Evolutionary conservation across 306 rosid species (phyloP).

Genomic region (Gleditsia sinensis): DNA sequence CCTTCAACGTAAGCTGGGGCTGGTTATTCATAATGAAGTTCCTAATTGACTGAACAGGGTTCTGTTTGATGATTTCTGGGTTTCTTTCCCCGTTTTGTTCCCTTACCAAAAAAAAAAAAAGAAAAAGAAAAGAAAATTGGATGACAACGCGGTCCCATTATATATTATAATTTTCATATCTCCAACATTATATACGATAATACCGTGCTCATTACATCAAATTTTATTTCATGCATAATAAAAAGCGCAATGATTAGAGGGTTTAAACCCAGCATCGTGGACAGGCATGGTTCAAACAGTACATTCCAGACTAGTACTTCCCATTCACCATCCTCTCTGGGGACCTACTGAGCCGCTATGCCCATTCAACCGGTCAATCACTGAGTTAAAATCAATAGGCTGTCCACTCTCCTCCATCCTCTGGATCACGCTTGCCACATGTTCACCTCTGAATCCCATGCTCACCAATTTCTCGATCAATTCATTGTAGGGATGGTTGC

Average conservation of each 20-base stretch:
- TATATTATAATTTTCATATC: background rate
- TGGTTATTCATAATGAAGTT: too few species aligned
- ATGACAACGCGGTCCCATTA: background rate
- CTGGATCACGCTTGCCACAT: constrained; percentile 75
- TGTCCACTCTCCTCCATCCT: constrained; percentile 97
- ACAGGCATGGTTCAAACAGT: background rate
- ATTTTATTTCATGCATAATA: constrained; percentile 91
- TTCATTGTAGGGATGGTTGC: constrained; percentile 81
- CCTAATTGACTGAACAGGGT: too few species aligned
- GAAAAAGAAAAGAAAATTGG: too few species aligned
- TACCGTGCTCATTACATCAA: constrained; percentile 45
- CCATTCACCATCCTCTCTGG: constrained; percentile 85
- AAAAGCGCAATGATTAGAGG: constrained; percentile 72
- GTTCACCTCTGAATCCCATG: constrained; percentile 96
- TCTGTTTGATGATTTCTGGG: too few species aligned
- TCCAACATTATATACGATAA: constrained; percentile 43
- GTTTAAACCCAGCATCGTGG: background rate
- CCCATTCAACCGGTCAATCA: constrained; percentile 81
- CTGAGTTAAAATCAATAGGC: constrained; percentile 80
- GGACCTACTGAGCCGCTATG: constrained; percentile 67
- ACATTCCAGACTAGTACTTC: constrained; percentile 20
- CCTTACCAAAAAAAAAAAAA: background rate
- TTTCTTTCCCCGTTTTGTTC: too few species aligned
- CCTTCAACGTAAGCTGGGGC: too few species aligned
- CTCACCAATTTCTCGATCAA: constrained; percentile 72